phyloP scores from a whole-genome alignment of 129 eudicot species.

The carrot (Daucus carota) region DH1_v3.0 NC_030386.2:24224001-24224500 shows the following conservation, averaged over 20 bases:
- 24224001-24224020: neutral
- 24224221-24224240: neutral
- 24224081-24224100: neutral
- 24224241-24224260: neutral
- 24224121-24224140: slow-evolving; percentile 12
- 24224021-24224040: neutral
- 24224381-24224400: slow-evolving; percentile 14
- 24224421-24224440: slow-evolving; percentile 3
- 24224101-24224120: neutral
- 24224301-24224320: slow-evolving; percentile 9
- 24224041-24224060: neutral
- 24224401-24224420: slow-evolving; percentile 16
- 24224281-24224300: neutral
- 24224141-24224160: neutral
- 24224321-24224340: slow-evolving; percentile 18
- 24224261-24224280: neutral
- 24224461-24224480: slow-evolving; percentile 22
- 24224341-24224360: neutral
- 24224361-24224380: slow-evolving; percentile 23
- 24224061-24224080: slow-evolving; percentile 3
- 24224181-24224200: neutral
- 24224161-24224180: slow-evolving; percentile 8
- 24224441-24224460: neutral
- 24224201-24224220: slow-evolving; percentile 8
- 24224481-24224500: slow-evolving; percentile 13